phyloP scores from a whole-genome alignment of 2,329 filamentous ascomycete species.

The Exophiala dermatitidis region DNA sequence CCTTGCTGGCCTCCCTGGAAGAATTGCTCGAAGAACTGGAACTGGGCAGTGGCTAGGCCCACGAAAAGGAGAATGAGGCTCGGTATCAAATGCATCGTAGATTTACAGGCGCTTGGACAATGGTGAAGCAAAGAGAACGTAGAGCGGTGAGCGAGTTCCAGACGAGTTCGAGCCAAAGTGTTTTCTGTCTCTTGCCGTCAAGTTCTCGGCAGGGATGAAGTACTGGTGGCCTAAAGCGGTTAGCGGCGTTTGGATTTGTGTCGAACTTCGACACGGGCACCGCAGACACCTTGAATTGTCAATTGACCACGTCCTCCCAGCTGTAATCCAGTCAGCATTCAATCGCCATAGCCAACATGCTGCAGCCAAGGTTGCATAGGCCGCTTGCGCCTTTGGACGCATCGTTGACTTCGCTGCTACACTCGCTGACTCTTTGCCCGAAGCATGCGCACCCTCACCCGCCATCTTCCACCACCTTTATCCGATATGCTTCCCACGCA shows the following conservation, averaged over 20 bases:
- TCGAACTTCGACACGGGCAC: neutral
- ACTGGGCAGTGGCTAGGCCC: slow-evolving; percentile 63
- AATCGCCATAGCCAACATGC: slow-evolving; percentile 28
- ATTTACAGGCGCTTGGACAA: slow-evolving; percentile 28
- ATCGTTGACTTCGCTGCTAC: slow-evolving; percentile 30
- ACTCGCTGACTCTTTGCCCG: slow-evolving; percentile 30
- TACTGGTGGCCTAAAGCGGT: neutral
- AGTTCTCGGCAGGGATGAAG: neutral
- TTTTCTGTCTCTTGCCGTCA: neutral
- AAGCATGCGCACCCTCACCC: slow-evolving; percentile 29
- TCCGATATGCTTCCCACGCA: slow-evolving; percentile 57
- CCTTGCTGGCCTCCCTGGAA: slow-evolving; percentile 55
- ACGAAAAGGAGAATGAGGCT: slow-evolving; percentile 51
- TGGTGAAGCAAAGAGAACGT: neutral
- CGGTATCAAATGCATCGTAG: slow-evolving; percentile 12
- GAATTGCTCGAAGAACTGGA: slow-evolving; percentile 98
- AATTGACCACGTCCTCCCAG: neutral
- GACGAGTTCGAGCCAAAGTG: neutral
- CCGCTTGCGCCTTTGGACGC: slow-evolving; percentile 36
- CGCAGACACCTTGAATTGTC: neutral
- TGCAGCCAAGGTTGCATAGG: slow-evolving; percentile 38
- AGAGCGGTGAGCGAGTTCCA: neutral
- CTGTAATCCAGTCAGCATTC: neutral
- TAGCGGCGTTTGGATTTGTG: slow-evolving; percentile 1
- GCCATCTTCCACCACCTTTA: slow-evolving; percentile 34